Evolutionary conservation across 202 grass and related monocot genomes (phyloP).

Genomic region (Brachypodium distachyon): DNA sequence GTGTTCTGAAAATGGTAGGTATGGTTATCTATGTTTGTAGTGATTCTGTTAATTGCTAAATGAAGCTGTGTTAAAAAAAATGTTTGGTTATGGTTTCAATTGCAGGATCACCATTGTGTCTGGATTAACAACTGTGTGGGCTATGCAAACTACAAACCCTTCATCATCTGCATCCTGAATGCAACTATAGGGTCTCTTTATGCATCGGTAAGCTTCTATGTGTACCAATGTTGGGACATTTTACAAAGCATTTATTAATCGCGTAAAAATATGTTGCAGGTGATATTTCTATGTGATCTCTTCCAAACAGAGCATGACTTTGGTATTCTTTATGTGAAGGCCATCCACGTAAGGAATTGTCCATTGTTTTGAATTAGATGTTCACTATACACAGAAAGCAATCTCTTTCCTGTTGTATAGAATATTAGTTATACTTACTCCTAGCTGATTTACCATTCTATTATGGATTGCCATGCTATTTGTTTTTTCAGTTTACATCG

Average conservation of each 20-base stretch:
- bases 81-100: neutral
- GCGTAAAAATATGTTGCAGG: conserved; percentile 25
- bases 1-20: conserved; percentile 93
- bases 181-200: conserved; percentile 78
- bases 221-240: neutral
- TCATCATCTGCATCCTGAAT: conserved; percentile 79
- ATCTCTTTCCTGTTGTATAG: neutral
- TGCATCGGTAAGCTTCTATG: conserved; percentile 45
- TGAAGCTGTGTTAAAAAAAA: neutral
- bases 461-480: neutral
- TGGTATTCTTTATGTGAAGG: conserved; percentile 35
- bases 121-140: conserved; percentile 98
- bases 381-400: neutral
- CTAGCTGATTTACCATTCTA: neutral
- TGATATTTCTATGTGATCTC: conserved; percentile 61
- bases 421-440: neutral
- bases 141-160: conserved; percentile 88
- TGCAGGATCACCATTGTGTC: conserved; percentile 94
- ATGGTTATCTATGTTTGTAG: neutral
- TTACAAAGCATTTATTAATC: neutral
- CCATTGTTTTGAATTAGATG: neutral
- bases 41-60: neutral
- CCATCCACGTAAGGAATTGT: conserved; percentile 65
- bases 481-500: neutral
- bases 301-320: conserved; percentile 62